A percentile compares a stretch with the other conserved stretches of the same genome.
These are phyloP conservation scores for Parathielavia appendiculata DNA, from an alignment of 495 filamentous ascomycete species.

Conservation along the genomic window DNA sequence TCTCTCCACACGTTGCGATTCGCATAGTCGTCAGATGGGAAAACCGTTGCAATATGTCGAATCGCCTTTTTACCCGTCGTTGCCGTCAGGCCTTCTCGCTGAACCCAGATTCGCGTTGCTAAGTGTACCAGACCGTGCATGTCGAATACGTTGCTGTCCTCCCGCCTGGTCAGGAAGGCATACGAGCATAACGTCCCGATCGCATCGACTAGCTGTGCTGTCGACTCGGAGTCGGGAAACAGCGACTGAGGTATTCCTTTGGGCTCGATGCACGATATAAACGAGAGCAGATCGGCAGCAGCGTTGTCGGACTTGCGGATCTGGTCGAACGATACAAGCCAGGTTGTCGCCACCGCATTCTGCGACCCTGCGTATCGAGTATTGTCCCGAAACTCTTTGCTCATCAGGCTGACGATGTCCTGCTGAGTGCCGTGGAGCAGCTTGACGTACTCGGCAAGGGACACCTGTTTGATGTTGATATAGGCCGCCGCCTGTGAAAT, in stretches of 20 bases:
- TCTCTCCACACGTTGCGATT: slow-evolving; percentile 24
- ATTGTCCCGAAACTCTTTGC: slow-evolving; percentile 47
- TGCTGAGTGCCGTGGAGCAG: slow-evolving; percentile 42
- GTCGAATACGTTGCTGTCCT: slow-evolving; percentile 18
- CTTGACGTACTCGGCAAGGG: slow-evolving; percentile 40
- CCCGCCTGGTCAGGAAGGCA: slow-evolving; percentile 30
- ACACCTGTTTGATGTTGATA: slow-evolving; percentile 39
- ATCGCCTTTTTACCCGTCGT: slow-evolving; percentile 20
- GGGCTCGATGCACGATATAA: slow-evolving; percentile 40
- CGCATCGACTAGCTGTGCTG: slow-evolving; percentile 21
- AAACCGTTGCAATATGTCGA: slow-evolving; percentile 21
- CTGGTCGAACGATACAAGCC: slow-evolving; percentile 47
- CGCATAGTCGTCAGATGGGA: slow-evolving; percentile 11
- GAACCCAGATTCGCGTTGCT: slow-evolving; percentile 37
- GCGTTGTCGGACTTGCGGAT: slow-evolving; percentile 31
- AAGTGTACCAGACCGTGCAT: slow-evolving; percentile 48
- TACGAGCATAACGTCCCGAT: slow-evolving; percentile 37
- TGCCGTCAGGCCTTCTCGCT: slow-evolving; percentile 3
- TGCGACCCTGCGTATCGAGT: slow-evolving; percentile 38
- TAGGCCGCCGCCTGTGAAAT: slow-evolving; percentile 44
- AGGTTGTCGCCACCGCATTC: slow-evolving; percentile 53
- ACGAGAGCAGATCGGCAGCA: slow-evolving; percentile 36
- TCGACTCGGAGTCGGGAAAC: slow-evolving; percentile 21
- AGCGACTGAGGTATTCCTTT: slow-evolving; percentile 29
- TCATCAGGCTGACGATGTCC: slow-evolving; percentile 39